Base-by-base conservation (phyloP, 1,284 basidiomycete species). In the Microbotryum intermedium region DNA sequence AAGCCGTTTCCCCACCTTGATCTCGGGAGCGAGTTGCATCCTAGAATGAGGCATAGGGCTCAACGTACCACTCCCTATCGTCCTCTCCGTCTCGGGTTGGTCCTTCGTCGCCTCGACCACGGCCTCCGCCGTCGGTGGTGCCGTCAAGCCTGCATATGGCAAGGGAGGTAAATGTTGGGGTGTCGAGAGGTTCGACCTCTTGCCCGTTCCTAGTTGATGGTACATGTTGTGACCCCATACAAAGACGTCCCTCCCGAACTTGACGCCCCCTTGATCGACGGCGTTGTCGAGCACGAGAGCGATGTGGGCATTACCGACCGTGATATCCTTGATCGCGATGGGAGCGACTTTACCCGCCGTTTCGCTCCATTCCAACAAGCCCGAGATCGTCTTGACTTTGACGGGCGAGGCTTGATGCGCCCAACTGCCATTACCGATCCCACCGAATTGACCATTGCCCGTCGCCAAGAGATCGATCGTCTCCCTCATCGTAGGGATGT, bases 391-490 rank as follows among this genome's bases (percentile, higher is more conserved):
- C 76, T 86, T 90, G 23, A 90, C 85, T 58, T 84, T 83, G 1
- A 83, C 78, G 0, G 90, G 90, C 48, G 79, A 79, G 34, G 83
- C 81, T 66, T 87, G 85, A 0, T 83, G 90, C 69, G 80, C 86
- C 78, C 83, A 93, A 49, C 81, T 73, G n/a, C 81, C 83, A 60
- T 88, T 91, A 0, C 92, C 93, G 4, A 97, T 80, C 4, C 87
- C 86, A 13, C 93, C 92, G 75, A 82, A 89, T 73, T 87, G 84
- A 64, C 93, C 79, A 84, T 90, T 77, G 0, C 93, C 93, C 65
- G 84, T 86, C 53, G 65, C 65, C 13, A 67, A 55, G 8, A 67
- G 25, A 29, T 69, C 59, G 8, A 65, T 60, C 11, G 54, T 57
- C 44, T 29, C 18, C 11, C 10, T 30, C 26, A 48, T 30, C 50